Percentiles rank a stretch among this genome's conserved stretches.
Evolutionary conservation across 208 protist genomes (phyloP).

Genomic region (Trypanosomatidae sp.): DNA sequence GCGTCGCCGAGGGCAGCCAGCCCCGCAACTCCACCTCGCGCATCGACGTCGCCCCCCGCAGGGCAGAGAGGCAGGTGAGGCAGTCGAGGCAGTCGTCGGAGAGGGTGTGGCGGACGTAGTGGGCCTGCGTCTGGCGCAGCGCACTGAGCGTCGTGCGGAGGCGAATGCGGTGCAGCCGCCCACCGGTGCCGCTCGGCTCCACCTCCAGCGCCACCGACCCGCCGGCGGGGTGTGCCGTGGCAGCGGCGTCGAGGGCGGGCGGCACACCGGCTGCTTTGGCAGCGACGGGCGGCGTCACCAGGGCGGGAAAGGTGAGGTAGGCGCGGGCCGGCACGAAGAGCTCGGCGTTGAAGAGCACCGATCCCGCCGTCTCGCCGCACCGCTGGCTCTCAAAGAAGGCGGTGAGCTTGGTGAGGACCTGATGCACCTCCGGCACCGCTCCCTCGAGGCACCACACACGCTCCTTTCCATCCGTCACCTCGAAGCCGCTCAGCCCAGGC

Average conservation of each 20-base stretch:
- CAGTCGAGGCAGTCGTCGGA: constrained; percentile 71
- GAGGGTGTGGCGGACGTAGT: constrained; percentile 68
- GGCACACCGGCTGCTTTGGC: background rate
- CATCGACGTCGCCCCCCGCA: constrained; percentile 48
- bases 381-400: constrained; percentile 16
- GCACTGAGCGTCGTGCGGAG: constrained; percentile 46
- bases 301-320: constrained; percentile 70
- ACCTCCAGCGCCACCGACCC: constrained; percentile 29
- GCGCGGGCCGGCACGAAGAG: constrained; percentile 65
- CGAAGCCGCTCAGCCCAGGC: constrained; percentile 81
- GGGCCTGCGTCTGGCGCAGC: constrained; percentile 50
- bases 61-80: constrained; percentile 46
- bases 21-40: constrained; percentile 49
- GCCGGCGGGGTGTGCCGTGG: no score
- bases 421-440: constrained; percentile 67
- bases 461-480: constrained; percentile 74
- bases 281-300: constrained; percentile 57
- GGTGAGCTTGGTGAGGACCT: constrained; percentile 31
- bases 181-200: constrained; percentile 79
- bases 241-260: no score
- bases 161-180: constrained; percentile 83
- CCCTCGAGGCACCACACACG: constrained; percentile 82
- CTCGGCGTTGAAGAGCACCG: constrained; percentile 82
- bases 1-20: constrained; percentile 67
- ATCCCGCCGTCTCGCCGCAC: constrained; percentile 14